Evolutionary conservation across 805 yeast species (phyloP).

Genomic region (Isabelozyma heimii): DNA sequence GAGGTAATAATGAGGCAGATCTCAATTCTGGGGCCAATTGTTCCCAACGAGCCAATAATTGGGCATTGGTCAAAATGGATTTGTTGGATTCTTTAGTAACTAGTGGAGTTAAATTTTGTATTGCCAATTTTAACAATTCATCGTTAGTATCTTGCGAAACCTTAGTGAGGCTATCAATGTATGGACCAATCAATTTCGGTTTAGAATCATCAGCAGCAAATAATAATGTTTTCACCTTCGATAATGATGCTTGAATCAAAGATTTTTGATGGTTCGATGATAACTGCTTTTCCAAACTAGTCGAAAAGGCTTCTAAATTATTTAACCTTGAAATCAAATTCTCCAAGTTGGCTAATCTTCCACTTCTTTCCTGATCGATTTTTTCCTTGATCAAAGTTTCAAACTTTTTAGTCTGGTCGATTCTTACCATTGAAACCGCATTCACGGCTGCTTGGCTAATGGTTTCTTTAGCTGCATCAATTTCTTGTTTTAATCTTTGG

Average conservation of each 20-base stretch:
- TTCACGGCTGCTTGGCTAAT: slow-evolving; percentile 72
- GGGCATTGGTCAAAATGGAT: slow-evolving; percentile 72
- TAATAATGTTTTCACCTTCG: slow-evolving; percentile 29
- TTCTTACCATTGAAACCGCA: slow-evolving; percentile 62
- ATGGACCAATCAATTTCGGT: slow-evolving; percentile 25
- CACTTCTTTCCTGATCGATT: slow-evolving; percentile 55
- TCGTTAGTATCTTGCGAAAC: slow-evolving; percentile 23
- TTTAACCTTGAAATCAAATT: slow-evolving; percentile 54
- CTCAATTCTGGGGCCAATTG: slow-evolving; percentile 81
- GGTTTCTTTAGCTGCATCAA: slow-evolving; percentile 63
- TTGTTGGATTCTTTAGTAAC: slow-evolving; percentile 36
- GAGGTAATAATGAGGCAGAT: slow-evolving; percentile 85
- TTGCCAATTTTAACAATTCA: slow-evolving; percentile 32
- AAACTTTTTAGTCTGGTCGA: slow-evolving; percentile 60
- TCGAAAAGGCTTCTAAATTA: slow-evolving; percentile 55
- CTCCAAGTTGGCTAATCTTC: slow-evolving; percentile 68
- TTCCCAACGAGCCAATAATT: slow-evolving; percentile 77
- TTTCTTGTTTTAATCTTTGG: slow-evolving; percentile 57
- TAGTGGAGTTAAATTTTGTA: slow-evolving; percentile 33
- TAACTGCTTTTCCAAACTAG: slow-evolving; percentile 37
- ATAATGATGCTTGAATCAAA: slow-evolving; percentile 27
- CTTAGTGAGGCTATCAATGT: slow-evolving; percentile 34
- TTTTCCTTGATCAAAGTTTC: slow-evolving; percentile 29
- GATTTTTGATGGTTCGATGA: slow-evolving; percentile 31
- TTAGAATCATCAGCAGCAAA: slow-evolving; percentile 14